phyloP scores from a whole-genome alignment of 345 rosid species.

The Populus deltoides region DNA sequence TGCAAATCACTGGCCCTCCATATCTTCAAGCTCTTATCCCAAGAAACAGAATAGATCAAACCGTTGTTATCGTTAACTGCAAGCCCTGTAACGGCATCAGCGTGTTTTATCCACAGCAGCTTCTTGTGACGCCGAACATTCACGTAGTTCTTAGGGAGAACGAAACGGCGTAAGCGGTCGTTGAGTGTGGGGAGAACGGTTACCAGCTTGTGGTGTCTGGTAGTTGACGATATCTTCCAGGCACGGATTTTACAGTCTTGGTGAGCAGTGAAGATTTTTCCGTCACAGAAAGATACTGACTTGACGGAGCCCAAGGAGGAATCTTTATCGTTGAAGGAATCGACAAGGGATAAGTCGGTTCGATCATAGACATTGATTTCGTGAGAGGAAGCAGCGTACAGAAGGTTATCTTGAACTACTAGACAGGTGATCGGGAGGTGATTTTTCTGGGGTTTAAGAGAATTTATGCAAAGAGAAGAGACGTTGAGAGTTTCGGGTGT shows the following conservation, averaged over 20 bases:
- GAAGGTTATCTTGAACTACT: constrained; percentile 46
- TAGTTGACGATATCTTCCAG: constrained; percentile 50
- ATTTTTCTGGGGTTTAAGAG: constrained; percentile 38
- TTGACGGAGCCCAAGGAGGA: constrained; percentile 70
- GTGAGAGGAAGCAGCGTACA: constrained; percentile 64
- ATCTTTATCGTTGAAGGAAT: constrained; percentile 44
- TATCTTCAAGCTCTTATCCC: constrained; percentile 79
- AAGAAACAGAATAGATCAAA: constrained; percentile 74
- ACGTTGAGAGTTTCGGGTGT: constrained; percentile 38
- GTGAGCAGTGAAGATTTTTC: constrained; percentile 70
- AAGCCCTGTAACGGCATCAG: constrained; percentile 82
- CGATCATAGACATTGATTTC: constrained; percentile 67
- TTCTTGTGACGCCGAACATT: constrained; percentile 69
- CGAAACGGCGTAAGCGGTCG: constrained; percentile 73
- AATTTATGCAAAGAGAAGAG: constrained; percentile 32
- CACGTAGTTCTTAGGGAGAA: constrained; percentile 78
- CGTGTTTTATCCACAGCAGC: constrained; percentile 81
- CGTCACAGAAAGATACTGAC: constrained; percentile 50
- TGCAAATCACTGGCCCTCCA: constrained; percentile 72
- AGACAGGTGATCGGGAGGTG: constrained; percentile 60
- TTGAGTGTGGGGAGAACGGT: constrained; percentile 65
- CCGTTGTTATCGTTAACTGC: constrained; percentile 43
- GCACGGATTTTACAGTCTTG: constrained; percentile 87
- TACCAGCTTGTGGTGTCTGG: constrained; percentile 41
- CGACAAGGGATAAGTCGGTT: constrained; percentile 34